Base-by-base conservation (phyloP, 2,329 filamentous ascomycete genomes). In the Colletotrichum higginsianum region DNA sequence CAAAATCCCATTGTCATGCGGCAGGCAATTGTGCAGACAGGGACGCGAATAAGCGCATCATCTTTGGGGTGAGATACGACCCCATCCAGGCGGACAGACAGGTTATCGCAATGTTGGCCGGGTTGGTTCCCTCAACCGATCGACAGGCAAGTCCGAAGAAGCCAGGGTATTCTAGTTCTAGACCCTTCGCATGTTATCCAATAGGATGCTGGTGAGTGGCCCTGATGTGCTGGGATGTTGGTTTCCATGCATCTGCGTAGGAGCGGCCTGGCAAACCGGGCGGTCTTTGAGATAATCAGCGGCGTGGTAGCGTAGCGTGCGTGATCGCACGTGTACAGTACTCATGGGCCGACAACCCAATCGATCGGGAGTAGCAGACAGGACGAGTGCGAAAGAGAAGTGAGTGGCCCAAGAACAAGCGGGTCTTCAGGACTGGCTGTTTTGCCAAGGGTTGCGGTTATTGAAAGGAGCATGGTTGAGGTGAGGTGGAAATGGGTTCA, bases 1-100 rank as follows among this genome's bases (percentile, higher is more conserved):
- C 49, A 23, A 38, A 16, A 12, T 26, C 13, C 49, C 21, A 13
- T 16, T 26, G 21, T 5, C 5, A 13, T 16, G n/a, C 40, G 38
- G 66, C 44, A 61, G 23, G 61, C 53, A 52, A 42, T 38, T 46
- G 23, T 40, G 61, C 52, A 55, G 53, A 21, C 53, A 50, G 40
- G 26, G 63, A 8, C 42, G 50, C 40, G 57, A 50, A 57, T 42
- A 49, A 63, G 23, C 18, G 38, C 42, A 50, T 64, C 53, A 38
- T 8, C 18, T 64, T 49, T 35, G 18, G 23, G 40, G 23, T 38
- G 38, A 47, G 40, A 42, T 40, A n/a, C 52, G 21, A 38, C 35
- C 35, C 35, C 35, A 38, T 38, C 8, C 2, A 12, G 35, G 35
- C 16, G 23, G 21, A 47, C 40, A 35, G 30, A 16, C 21, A 49